Base-by-base conservation (phyloP, 176 grass and related monocot species). In the Eleusine coracana region DNA sequence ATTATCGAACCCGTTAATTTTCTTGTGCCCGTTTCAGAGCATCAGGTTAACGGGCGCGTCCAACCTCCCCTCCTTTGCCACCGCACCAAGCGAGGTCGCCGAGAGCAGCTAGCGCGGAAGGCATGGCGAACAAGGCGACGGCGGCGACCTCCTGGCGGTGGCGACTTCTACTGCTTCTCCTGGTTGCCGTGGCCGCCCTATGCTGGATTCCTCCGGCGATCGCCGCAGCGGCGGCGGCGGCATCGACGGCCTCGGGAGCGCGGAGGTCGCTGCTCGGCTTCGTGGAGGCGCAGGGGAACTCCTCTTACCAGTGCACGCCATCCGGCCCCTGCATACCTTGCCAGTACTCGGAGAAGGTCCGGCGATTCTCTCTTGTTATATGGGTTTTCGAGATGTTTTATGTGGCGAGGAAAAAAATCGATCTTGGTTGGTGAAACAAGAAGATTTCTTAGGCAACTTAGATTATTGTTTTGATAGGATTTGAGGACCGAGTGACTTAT, bases 291-390 rank as follows among this genome's bases (percentile, higher is more conserved):
- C 91, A 89, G 86, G 97, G 93, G 70, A 96, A 99, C 77, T 54
- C 87, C 28, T 92, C 93, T 54, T 96, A 88, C 66, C 45, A 83
- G 1, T 99, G 97, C 86, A 88, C 74, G 70, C 93, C 91, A 3
- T 92, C 93, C 46, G 97, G 97, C 0, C 89, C 91, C 67, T 99
- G 93, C 86, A 45, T 96, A 52, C 85, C 87, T 28, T 99, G 97
- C 80, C 93, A 91, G 73, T 94, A 99, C 70, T 96, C 89, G 20
- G 93, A 99, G 70, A 96, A 96, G 97, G 93, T 99, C 5, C 36
- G 16, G 20, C 9, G 8, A 49, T 80, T 59, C 39, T 66, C 38
- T 69, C 66, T 34, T 69, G 21, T 20, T n/a, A 41, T 66, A 40
- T 20, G 17, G 0, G n/a, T 21, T 16, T 45, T 3, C 8, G 7